Base-by-base conservation (phyloP, 306 rosid genomes). In the Argentina anserina region DNA sequence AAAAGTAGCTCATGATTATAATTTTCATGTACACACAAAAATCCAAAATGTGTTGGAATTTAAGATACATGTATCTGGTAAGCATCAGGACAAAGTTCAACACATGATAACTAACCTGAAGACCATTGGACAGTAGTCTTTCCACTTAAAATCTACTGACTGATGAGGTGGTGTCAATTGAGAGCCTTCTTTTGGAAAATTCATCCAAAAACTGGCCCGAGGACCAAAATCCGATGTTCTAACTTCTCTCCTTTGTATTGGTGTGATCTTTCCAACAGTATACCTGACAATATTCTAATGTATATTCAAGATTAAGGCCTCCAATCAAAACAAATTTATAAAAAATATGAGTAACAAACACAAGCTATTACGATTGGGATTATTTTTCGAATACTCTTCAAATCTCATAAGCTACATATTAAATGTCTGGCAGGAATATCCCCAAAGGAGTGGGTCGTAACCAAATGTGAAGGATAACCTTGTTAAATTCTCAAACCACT, bases 181-280 rank as follows among this genome's bases (percentile, higher is more conserved):
- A 49, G 99, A 94, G 70, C 99, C 99, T 79, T 88, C 92, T 84
- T 75, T 91, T 11, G 99, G 99, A 86, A 94, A 94, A 78, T 80
- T 91, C 99, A 91, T 94, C 99, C 99, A 94, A 85, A 94, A 94
- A 85, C 99, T 94, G 72, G 99, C 99, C 71, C 88, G 87, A 64
- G 97, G 95, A 71, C 99, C 96, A 66, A 94, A 94, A 79, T 94
- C 99, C 6, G 97, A 88, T 75, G 83, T 73, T 56, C 99, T 85
- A 78, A 94, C 97, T 87, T 90, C 96, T 76, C 99, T 90, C 77
- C 94, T 91, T 70, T 88, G 99, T 81, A 94, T 86, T 61, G 99
- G 97, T 10, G 99, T 94, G 76, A 94, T 94, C 88, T 94, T 94
- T 29, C 99, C 99, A 55, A 91, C 99, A 69, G 99, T 94, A 83